Percentiles rank a stretch among this genome's conserved stretches.
These are phyloP conservation scores for Acanthamoeba pearcei DNA, from an alignment of 208 protist species.

Conservation along the genomic window DNA sequence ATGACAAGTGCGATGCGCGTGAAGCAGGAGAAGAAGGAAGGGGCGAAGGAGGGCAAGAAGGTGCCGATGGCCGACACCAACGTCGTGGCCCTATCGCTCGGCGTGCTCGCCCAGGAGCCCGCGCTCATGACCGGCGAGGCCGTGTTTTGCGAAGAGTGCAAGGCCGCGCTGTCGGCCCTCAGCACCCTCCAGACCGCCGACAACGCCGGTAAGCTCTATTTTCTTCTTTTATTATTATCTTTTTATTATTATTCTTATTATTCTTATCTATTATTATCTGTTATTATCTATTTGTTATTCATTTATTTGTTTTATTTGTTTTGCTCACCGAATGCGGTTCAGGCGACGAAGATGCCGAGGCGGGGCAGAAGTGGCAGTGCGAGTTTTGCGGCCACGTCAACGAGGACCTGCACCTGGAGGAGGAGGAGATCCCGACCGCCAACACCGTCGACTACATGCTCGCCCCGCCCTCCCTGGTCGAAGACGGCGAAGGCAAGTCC, in stretches of 20 bases:
- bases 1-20: background rate
- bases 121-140: conserved; percentile 46
- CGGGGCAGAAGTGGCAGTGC: background rate
- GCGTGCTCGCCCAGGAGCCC: conserved; percentile 14
- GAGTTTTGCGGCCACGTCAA: conserved; percentile 44
- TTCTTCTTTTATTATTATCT: too few species aligned
- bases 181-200: background rate
- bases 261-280: too few species aligned
- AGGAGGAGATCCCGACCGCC: conserved; percentile 45
- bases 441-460: conserved; percentile 60
- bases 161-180: background rate
- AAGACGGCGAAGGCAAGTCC: background rate
- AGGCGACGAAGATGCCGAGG: background rate
- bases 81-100: background rate
- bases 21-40: background rate
- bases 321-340: too few species aligned
- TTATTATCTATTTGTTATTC: too few species aligned
- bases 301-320: too few species aligned
- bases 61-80: conserved; percentile 56
- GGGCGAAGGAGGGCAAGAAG: background rate
- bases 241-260: too few species aligned
- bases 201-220: too few species aligned
- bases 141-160: conserved; percentile 23
- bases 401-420: conserved; percentile 7
- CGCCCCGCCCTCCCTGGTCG: background rate